phyloP scores from a whole-genome alignment of 495 filamentous ascomycete genomes.

The Amphirosellinia nigrospora region DNA sequence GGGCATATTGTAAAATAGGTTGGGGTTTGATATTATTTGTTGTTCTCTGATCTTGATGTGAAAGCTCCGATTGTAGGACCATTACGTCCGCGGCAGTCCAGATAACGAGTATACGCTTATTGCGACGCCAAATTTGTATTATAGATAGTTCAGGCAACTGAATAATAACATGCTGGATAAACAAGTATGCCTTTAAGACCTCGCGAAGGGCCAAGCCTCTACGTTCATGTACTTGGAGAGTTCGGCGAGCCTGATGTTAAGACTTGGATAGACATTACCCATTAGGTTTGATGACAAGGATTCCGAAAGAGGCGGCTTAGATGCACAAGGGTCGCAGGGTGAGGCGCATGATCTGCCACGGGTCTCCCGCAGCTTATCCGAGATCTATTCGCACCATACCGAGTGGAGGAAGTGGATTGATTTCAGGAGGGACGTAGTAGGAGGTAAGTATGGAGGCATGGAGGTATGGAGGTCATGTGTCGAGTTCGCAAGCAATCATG shows the following conservation, averaged over 20 bases:
- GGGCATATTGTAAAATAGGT: background rate
- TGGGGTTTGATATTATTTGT: background rate
- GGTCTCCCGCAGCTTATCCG: background rate
- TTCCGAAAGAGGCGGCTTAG: background rate
- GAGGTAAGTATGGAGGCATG: too few relatives aligned
- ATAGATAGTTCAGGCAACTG: background rate
- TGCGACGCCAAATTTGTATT: background rate
- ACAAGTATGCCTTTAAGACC: background rate
- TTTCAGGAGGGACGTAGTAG: too few relatives aligned
- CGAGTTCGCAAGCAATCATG: background rate
- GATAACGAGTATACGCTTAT: background rate
- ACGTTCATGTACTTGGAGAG: background rate
- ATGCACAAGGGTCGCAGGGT: background rate
- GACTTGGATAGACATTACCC: background rate
- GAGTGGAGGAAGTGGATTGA: too few relatives aligned
- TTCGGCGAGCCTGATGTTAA: background rate
- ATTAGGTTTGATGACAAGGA: background rate
- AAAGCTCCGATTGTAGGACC: background rate
- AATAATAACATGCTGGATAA: background rate
- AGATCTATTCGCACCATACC: background rate
- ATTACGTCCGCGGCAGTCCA: background rate
- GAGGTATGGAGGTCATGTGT: background rate
- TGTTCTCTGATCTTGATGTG: background rate
- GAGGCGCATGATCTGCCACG: background rate
- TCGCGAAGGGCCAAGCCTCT: background rate